Evolutionary conservation across 1,284 basidiomycete species (phyloP).

Genomic region (Cryptococcus depauperatus): DNA sequence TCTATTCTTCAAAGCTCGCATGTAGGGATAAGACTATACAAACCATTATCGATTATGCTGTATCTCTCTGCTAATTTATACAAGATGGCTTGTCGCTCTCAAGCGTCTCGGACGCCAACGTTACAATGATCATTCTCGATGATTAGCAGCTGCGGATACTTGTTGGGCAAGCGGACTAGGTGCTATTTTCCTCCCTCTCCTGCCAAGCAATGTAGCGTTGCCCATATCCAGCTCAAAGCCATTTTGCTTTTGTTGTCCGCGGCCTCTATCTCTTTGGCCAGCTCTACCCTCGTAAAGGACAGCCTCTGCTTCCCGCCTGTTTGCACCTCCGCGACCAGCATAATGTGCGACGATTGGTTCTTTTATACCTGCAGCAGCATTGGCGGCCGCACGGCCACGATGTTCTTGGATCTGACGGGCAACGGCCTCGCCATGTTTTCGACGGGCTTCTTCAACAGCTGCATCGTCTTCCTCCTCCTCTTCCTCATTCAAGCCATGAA

Average conservation of each 20-base stretch:
- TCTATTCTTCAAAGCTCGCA: too few species aligned
- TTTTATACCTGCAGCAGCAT: constrained; percentile 45
- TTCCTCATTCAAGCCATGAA: constrained; percentile 85
- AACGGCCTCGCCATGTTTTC: constrained; percentile 49
- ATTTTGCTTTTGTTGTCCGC: constrained; percentile 29
- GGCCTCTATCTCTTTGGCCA: constrained; percentile 58
- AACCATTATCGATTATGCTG: not conserved
- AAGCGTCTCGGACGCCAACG: too few species aligned
- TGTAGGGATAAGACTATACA: too few species aligned
- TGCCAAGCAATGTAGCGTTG: constrained; percentile 70
- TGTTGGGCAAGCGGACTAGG: constrained; percentile 24
- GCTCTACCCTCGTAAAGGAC: constrained; percentile 61
- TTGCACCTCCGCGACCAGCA: constrained; percentile 44
- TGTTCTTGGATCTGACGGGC: constrained; percentile 45
- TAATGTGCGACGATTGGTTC: constrained; percentile 46
- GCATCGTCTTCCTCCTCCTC: constrained; percentile 56
- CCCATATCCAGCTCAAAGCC: constrained; percentile 76
- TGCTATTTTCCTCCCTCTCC: constrained; percentile 40
- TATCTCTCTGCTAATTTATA: not conserved
- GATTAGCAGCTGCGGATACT: too few species aligned
- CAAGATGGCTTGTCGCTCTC: not conserved
- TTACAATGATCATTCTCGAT: too few species aligned
- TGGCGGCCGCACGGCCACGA: constrained; percentile 39
- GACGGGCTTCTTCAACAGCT: constrained; percentile 49
- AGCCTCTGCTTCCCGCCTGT: constrained; percentile 48